A percentile compares a stretch with the other conserved stretches of the same genome.
Evolutionary conservation across 257 asterid species (phyloP).

Genomic region (Anisodus acutangulus): DNA sequence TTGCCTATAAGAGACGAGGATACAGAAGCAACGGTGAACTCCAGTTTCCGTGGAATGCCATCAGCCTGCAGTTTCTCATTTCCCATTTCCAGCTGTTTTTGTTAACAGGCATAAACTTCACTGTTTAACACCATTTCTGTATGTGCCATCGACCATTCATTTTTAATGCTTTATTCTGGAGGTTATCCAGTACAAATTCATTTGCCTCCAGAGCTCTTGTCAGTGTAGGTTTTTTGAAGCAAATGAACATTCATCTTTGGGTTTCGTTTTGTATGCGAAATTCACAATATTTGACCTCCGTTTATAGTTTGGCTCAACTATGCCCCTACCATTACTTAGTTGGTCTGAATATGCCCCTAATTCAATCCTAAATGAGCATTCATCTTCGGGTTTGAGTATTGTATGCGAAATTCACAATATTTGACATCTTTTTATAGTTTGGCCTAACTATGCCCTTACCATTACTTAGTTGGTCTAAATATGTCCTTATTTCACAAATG

Average conservation of each 20-base stretch:
- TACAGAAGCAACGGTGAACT: slow-evolving; percentile 50
- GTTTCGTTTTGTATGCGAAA: not conserved
- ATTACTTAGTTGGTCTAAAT: too few relatives aligned
- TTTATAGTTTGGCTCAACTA: not conserved
- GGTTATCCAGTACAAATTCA: not conserved
- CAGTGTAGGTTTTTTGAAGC: not conserved
- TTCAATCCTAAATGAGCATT: not conserved
- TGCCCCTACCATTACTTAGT: too few relatives aligned
- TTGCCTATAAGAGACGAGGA: slow-evolving; percentile 91
- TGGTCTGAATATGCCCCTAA: not conserved
- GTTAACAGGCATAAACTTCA: slow-evolving; percentile 18
- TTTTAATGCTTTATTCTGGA: not conserved
- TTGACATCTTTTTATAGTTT: not conserved
- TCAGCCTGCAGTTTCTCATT: slow-evolving; percentile 22
- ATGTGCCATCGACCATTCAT: not conserved
- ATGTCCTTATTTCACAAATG: too few relatives aligned
- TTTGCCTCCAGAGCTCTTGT: not conserved
- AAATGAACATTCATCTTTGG: not conserved
- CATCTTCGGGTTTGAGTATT: not conserved
- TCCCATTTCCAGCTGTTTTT: slow-evolving; percentile 29
- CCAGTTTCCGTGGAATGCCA: slow-evolving; percentile 16
- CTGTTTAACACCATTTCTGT: not conserved
- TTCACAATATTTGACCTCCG: not conserved
- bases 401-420: not conserved
- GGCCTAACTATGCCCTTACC: not conserved